phyloP scores from a whole-genome alignment of 441 rosid genomes.

The Eruca vesicaria region DNA sequence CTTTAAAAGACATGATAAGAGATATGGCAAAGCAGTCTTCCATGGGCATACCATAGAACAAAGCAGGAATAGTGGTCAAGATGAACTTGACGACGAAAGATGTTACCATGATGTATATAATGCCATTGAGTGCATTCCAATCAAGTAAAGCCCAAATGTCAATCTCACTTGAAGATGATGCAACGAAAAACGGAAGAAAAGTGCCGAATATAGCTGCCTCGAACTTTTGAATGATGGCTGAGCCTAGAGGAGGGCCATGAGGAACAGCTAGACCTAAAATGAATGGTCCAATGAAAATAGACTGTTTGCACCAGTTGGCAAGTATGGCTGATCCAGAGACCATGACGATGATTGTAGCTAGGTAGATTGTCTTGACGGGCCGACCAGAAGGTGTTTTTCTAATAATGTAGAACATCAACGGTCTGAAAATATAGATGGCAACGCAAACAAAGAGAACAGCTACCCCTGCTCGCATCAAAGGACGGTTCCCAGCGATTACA shows the following conservation, averaged over 20 bases:
- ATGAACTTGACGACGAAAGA: slow-evolving; percentile 21
- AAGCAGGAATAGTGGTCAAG: slow-evolving; percentile 25
- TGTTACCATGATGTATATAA: background rate
- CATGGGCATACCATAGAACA: slow-evolving; percentile 35
- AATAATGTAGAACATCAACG: slow-evolving; percentile 40
- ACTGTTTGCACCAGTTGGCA: background rate
- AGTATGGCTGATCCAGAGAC: slow-evolving; percentile 12
- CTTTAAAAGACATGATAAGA: slow-evolving; percentile 40
- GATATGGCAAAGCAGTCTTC: slow-evolving; percentile 40
- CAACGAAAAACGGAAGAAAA: slow-evolving; percentile 18
- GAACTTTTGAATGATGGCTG: slow-evolving; percentile 41
- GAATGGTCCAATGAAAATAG: slow-evolving; percentile 35
- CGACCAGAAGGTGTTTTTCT: slow-evolving; percentile 42
- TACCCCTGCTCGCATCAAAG: background rate
- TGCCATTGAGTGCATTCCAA: background rate
- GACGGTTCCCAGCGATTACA: background rate
- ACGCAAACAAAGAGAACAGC: background rate
- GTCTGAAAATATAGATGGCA: slow-evolving; percentile 32
- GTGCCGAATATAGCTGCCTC: slow-evolving; percentile 23
- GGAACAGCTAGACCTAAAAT: slow-evolving; percentile 48
- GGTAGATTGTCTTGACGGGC: slow-evolving; percentile 21
- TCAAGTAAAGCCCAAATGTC: background rate
- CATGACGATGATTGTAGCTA: slow-evolving; percentile 9
- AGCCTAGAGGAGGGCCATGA: slow-evolving; percentile 55
- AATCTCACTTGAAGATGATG: slow-evolving; percentile 11